These are phyloP conservation scores for Malus fusca DNA, from an alignment of 306 rosid species.

Conservation along the genomic window DNA sequence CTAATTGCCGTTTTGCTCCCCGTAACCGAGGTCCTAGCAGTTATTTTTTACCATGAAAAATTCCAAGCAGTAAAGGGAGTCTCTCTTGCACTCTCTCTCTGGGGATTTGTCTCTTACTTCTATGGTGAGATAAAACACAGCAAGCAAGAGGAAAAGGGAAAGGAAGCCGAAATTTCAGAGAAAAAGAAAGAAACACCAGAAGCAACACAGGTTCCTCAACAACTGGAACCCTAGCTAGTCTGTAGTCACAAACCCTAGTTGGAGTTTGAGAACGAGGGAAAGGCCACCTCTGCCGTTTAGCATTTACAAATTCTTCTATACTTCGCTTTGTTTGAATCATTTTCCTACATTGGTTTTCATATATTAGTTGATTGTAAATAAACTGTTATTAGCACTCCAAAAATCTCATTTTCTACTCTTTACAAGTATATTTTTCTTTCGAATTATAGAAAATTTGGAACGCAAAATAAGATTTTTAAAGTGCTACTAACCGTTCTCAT, in stretches of 20 bases:
- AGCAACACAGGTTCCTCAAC: constrained; percentile 6
- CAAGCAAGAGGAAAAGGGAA: background rate
- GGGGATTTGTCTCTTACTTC: constrained; percentile 51
- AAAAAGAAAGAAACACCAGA: background rate
- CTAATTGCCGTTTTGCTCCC: constrained; percentile 36
- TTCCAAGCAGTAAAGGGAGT: constrained; percentile 49
- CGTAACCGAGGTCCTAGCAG: constrained; percentile 35
- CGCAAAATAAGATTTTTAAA: too few species aligned
- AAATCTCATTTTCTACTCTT: too few species aligned
- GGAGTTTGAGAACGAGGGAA: background rate
- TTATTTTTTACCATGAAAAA: constrained; percentile 35
- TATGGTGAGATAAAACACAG: constrained; percentile 44
- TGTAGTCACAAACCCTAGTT: background rate
- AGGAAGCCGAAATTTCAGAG: background rate
- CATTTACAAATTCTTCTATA: too few species aligned
- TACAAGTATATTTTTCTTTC: too few species aligned
- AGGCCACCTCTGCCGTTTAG: background rate
- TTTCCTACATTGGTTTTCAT: background rate
- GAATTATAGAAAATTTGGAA: too few species aligned
- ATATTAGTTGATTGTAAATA: background rate
- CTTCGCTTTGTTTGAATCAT: background rate
- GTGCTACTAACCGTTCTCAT: fast-evolving
- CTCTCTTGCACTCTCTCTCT: constrained; percentile 34
- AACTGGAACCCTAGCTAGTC: background rate
- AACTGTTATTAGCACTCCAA: fast-evolving